Evolutionary conservation across 2,329 filamentous ascomycete genomes (phyloP), one percentile per base, ranked within the genome.

Genomic region (Ploettnerulaceae sp.): DNA sequence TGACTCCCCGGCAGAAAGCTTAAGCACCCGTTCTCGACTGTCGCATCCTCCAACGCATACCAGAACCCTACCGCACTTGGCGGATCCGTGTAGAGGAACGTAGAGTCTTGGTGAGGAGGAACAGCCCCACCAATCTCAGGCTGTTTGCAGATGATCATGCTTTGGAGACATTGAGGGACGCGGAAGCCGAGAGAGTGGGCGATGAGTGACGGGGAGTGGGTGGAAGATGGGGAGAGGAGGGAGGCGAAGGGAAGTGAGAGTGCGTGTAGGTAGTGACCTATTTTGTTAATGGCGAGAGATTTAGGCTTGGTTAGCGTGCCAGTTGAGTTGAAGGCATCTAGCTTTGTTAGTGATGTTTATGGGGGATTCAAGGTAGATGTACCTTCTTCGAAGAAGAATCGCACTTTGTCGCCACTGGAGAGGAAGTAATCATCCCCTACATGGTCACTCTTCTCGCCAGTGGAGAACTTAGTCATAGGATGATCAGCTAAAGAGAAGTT

Each of bases 61-160:
- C 93, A 98, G 71, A 91, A 97, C 0, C 93, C 93, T 2, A 97
- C 86, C 0, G 93, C 93, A 29, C 80, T 86, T 1, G 91, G 91
- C 28, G 88, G 85, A 55, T 89, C 72, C 1, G 93, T 97, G 66
- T 95, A 97, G 52, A 98, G 59, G 58, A 97, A 98, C 1, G 89
- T 90, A 55, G 80, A 88, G 67, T 97, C 91, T 69, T 95, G 90
- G 66, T 98, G 93, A 17, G 89, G 81, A 1, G 86, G 89, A 33
- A 97, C 93, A 2, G 86, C 86, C 17, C 87, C 91, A 21, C 93
- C 93, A 43, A 97, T 96, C 68, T 94, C 88, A 17, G 93, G 90
- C 69, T 96, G 91, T 68, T 98, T 98, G 78, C 89, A 96, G 59
- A 98, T 97, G 21, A 97, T 76, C 93, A 98, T 98, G 65, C 86